Evolutionary conservation across 371 early-diverging fungal genomes (phyloP).

Genomic region (Mucor saturninus): DNA sequence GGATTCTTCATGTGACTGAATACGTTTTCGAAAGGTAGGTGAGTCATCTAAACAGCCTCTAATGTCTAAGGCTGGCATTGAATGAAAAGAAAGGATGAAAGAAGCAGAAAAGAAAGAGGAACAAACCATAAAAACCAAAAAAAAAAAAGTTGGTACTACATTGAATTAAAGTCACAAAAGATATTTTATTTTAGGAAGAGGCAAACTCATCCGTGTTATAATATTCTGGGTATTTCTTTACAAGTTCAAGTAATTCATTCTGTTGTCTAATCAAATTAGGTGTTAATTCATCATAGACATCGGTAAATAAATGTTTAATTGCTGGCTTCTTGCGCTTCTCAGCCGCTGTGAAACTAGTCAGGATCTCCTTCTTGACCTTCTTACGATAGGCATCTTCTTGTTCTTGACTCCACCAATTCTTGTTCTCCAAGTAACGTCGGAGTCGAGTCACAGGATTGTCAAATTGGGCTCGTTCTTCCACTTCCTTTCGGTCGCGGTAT

Average conservation of each 20-base stretch:
- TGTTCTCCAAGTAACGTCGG: constrained; percentile 85
- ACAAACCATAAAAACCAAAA: too few species aligned
- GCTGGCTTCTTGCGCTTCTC: constrained; percentile 91
- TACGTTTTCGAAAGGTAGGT: constrained; percentile 61
- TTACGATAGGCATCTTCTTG: constrained; percentile 72
- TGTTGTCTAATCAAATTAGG: constrained; percentile 78
- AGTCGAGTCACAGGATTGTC: constrained; percentile 93
- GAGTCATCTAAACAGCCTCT: constrained; percentile 65
- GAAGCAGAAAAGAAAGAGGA: too few species aligned
- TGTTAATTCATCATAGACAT: constrained; percentile 91
- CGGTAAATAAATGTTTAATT: constrained; percentile 83
- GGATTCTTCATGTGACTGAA: constrained; percentile 63
- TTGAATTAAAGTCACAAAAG: too few species aligned
- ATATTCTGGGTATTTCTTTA: constrained; percentile 88
- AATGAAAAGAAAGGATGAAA: neutral
- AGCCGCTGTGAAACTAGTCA: constrained; percentile 81
- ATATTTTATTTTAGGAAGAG: constrained; percentile 10
- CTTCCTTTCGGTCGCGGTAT: constrained; percentile 83
- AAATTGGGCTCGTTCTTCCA: constrained; percentile 75
- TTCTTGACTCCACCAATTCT: constrained; percentile 86
- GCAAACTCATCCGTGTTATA: constrained; percentile 67
- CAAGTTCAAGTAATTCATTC: constrained; percentile 75
- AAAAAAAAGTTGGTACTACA: too few species aligned
- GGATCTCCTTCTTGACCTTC: constrained; percentile 67
- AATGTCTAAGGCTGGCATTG: constrained; percentile 61